Evolutionary conservation across 139 green algal species (phyloP).

Genomic region (Microglena sp.): DNA sequence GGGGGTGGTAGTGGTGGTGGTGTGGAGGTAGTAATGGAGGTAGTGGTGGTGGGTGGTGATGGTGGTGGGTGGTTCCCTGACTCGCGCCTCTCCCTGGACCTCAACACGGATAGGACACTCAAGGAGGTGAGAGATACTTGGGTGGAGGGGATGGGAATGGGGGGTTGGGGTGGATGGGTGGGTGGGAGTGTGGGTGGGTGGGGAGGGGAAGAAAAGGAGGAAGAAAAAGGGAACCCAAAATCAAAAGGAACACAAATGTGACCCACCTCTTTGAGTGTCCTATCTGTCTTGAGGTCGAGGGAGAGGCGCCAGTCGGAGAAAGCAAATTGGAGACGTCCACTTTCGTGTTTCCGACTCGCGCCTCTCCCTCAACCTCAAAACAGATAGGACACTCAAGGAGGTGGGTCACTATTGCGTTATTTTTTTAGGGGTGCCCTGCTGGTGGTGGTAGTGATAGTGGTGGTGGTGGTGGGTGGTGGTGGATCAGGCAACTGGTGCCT

Average conservation of each 20-base stretch:
- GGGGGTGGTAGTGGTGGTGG: not conserved
- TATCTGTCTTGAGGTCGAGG: conserved; percentile 81
- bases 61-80: conserved; percentile 54
- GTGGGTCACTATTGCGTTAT: conserved; percentile 10
- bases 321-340: conserved; percentile 82
- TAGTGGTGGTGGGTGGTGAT: not conserved
- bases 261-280: conserved; percentile 67
- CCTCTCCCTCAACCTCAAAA: conserved; percentile 73
- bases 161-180: not conserved
- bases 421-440: not conserved
- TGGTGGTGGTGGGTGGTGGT: not conserved
- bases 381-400: conserved; percentile 77
- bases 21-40: not conserved
- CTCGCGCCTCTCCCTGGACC: conserved; percentile 68
- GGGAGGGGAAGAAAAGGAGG: no score
- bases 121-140: conserved; percentile 50
- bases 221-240: no score
- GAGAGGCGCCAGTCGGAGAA: conserved; percentile 77
- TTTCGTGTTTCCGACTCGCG: conserved; percentile 76
- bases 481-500: conserved; percentile 69
- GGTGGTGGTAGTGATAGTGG: not conserved
- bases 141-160: no score
- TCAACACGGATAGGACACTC: conserved; percentile 76
- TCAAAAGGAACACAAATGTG: no score
- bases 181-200: not conserved